phyloP scores from a whole-genome alignment of 2,329 filamentous ascomycete species.

The Byssoonygena ceratinophila region DNA sequence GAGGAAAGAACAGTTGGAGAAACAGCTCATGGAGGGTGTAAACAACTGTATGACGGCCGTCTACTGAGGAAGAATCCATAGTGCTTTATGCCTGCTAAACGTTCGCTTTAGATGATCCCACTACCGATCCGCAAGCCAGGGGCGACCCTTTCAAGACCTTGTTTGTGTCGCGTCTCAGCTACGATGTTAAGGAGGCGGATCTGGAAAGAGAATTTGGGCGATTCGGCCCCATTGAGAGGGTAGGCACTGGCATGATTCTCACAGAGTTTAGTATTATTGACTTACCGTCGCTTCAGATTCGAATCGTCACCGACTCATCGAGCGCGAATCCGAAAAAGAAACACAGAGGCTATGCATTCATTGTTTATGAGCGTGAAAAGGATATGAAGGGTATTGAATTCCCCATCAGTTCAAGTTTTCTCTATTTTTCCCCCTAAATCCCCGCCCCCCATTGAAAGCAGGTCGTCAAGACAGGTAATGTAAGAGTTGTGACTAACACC shows the following conservation, averaged over 20 bases:
- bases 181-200: constrained; percentile 79
- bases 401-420: constrained; percentile 28
- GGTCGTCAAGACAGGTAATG: constrained; percentile 20
- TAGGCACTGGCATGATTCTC: constrained; percentile 37
- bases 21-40: constrained; percentile 53
- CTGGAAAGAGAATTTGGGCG: constrained; percentile 87
- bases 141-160: constrained; percentile 93
- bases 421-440: constrained; percentile 17
- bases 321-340: constrained; percentile 70
- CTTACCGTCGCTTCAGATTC: constrained; percentile 50
- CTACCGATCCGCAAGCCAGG: constrained; percentile 74
- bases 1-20: constrained; percentile 59
- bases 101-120: constrained; percentile 58
- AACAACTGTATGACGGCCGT: constrained; percentile 43
- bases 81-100: constrained; percentile 9
- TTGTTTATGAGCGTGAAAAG: constrained; percentile 92
- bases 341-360: constrained; percentile 86
- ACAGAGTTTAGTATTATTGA: neutral
- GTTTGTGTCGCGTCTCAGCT: constrained; percentile 81
- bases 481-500: constrained; percentile 28
- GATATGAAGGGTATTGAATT: constrained; percentile 86
- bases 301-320: constrained; percentile 70
- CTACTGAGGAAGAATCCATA: neutral
- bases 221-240: constrained; percentile 86
- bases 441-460: constrained; percentile 11